Percentiles rank a stretch among this genome's conserved stretches.
phyloP scores from a whole-genome alignment of 2,329 filamentous ascomycete species.

The Fusarium sp. region DNA sequence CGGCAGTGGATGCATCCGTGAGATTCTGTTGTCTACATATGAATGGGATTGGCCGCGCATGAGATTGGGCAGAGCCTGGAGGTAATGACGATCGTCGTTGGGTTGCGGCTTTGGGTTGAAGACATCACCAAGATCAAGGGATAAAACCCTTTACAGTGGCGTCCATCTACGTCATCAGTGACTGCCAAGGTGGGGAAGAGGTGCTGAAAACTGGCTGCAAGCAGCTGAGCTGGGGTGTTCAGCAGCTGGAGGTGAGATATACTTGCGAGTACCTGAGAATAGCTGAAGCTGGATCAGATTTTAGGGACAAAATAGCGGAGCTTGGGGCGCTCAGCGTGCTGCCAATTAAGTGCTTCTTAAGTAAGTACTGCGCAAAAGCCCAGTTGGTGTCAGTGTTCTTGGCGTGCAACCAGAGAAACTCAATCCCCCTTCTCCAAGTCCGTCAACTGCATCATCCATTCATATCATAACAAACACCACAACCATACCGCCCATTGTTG shows the following conservation, averaged over 20 bases:
- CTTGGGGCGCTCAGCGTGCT: neutral
- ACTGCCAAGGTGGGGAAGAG: slow-evolving; percentile 25
- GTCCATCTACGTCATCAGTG: slow-evolving; percentile 38
- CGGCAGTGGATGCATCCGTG: slow-evolving; percentile 14
- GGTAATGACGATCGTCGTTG: slow-evolving; percentile 38
- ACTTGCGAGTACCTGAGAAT: slow-evolving; percentile 8
- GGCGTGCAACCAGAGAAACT: slow-evolving; percentile 28
- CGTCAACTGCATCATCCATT: slow-evolving; percentile 41
- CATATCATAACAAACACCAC: slow-evolving; percentile 25
- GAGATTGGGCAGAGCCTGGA: slow-evolving; percentile 22
- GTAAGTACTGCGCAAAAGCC: slow-evolving; percentile 14
- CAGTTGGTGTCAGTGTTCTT: slow-evolving; percentile 43
- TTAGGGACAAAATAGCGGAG: neutral
- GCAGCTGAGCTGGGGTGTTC: slow-evolving; percentile 16
- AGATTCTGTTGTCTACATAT: neutral
- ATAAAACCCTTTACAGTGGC: slow-evolving; percentile 30
- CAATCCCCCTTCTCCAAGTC: slow-evolving; percentile 25
- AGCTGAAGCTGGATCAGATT: neutral
- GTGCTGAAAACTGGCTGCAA: slow-evolving; percentile 34
- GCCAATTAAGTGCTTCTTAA: slow-evolving; percentile 6
- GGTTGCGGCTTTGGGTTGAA: slow-evolving; percentile 36
- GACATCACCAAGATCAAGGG: slow-evolving; percentile 33
- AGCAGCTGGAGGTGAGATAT: neutral
- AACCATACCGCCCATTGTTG: neutral
- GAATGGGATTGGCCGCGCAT: slow-evolving; percentile 14